These are phyloP conservation scores for Gnetum montanum DNA, from an alignment of 75 land plant genomes.

Conservation along the genomic window DNA sequence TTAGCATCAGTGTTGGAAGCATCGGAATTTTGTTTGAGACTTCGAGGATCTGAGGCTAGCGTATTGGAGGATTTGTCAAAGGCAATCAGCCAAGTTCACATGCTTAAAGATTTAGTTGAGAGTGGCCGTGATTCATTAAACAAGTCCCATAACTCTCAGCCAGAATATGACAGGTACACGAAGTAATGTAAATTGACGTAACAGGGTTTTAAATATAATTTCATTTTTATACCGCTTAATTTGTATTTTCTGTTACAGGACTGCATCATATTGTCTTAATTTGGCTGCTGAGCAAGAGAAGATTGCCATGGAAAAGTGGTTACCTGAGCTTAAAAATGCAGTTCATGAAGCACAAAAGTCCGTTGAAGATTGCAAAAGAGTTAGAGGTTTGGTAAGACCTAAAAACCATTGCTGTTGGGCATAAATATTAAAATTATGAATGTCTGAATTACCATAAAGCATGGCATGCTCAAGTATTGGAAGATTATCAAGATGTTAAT, in stretches of 20 bases:
- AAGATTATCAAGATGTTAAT: too few species aligned
- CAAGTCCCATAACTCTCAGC: slow-evolving; percentile 66
- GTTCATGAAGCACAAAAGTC: slow-evolving; percentile 74
- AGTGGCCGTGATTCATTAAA: slow-evolving; percentile 72
- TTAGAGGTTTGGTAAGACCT: slow-evolving; percentile 82
- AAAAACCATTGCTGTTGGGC: too few species aligned
- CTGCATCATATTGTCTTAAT: slow-evolving; percentile 52
- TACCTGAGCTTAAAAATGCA: slow-evolving; percentile 76
- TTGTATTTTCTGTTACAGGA: slow-evolving; percentile 35
- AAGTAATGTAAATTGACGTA: neutral
- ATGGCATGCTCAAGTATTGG: too few species aligned
- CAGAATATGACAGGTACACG: slow-evolving; percentile 96
- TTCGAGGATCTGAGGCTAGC: slow-evolving; percentile 80
- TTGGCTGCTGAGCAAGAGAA: slow-evolving; percentile 80
- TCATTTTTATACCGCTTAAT: too few species aligned
- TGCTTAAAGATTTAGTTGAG: slow-evolving; percentile 57
- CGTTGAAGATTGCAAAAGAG: slow-evolving; percentile 82
- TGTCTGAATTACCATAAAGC: too few species aligned
- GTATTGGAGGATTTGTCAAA: slow-evolving; percentile 84
- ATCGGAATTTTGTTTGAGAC: slow-evolving; percentile 72
- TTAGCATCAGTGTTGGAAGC: slow-evolving; percentile 73
- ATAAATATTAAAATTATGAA: too few species aligned
- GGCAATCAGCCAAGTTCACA: slow-evolving; percentile 80
- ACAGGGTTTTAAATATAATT: neutral
- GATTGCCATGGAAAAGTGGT: slow-evolving; percentile 70